Conservation (phyloP, 169 alveolate species). For the Amoebophrya sp. region DNA sequence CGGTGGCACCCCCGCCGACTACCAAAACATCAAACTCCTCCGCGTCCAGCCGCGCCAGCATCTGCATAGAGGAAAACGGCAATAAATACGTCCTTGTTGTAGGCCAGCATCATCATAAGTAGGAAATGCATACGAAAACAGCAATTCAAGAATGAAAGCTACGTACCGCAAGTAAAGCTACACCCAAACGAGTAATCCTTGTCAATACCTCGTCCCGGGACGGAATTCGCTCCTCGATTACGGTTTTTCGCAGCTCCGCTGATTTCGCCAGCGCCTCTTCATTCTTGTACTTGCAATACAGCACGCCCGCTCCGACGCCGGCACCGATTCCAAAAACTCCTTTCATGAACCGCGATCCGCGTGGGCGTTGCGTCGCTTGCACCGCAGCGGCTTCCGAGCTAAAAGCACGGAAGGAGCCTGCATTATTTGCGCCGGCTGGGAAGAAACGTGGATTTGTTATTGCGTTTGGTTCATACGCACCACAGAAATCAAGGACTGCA, state of each 20-base stretch:
- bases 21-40: conserved; percentile 46
- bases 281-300: conserved; percentile 23
- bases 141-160: background rate
- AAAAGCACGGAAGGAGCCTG: background rate
- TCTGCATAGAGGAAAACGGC: background rate
- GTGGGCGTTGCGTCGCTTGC: background rate
- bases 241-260: background rate
- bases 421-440: no score
- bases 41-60: background rate
- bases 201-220: background rate
- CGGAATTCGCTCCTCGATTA: background rate
- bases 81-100: background rate
- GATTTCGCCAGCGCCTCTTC: conserved; percentile 25
- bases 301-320: conserved; percentile 21
- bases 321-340: conserved; percentile 27
- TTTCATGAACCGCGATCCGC: background rate
- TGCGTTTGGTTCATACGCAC: no score
- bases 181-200: background rate
- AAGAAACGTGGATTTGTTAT: no score
- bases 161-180: background rate
- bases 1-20: conserved; percentile 80
- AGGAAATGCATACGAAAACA: background rate
- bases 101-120: background rate
- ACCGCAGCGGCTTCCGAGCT: background rate
- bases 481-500: no score